Conservation (phyloP, 768 basidiomycete species). For the Calocera cornea region DNA sequence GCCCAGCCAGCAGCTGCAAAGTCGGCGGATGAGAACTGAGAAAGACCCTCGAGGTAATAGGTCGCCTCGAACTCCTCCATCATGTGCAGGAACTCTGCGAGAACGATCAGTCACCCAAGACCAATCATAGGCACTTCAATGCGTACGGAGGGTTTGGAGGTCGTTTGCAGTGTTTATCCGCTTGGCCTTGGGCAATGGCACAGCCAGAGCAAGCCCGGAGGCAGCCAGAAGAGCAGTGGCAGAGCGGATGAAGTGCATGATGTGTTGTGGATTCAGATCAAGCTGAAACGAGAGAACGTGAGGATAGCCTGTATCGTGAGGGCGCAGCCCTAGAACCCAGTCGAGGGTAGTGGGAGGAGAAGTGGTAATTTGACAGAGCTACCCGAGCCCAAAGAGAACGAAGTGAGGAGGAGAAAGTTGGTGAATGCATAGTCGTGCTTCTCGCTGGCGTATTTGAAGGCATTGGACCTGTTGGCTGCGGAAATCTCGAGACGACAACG, state of each 20-base stretch:
- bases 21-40: constrained; percentile 49
- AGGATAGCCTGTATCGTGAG: background rate
- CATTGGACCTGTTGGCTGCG: background rate
- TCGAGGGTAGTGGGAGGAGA: background rate
- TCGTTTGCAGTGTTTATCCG: background rate
- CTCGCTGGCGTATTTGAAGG: background rate
- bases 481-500: background rate
- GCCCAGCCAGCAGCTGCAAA: constrained; percentile 54
- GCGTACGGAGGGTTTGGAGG: background rate
- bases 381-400: background rate
- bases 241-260: background rate
- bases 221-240: background rate
- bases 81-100: constrained; percentile 59
- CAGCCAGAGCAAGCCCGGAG: background rate
- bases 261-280: background rate
- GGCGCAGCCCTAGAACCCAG: background rate
- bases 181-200: background rate
- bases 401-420: background rate
- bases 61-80: constrained; percentile 57
- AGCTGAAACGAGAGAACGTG: background rate
- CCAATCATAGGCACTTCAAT: background rate
- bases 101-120: background rate
- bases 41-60: constrained; percentile 55
- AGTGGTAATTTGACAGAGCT: background rate
- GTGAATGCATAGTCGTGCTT: background rate